Evolutionary conservation across 768 basidiomycete genomes (phyloP).

Genomic region (Trametes coccinea): DNA sequence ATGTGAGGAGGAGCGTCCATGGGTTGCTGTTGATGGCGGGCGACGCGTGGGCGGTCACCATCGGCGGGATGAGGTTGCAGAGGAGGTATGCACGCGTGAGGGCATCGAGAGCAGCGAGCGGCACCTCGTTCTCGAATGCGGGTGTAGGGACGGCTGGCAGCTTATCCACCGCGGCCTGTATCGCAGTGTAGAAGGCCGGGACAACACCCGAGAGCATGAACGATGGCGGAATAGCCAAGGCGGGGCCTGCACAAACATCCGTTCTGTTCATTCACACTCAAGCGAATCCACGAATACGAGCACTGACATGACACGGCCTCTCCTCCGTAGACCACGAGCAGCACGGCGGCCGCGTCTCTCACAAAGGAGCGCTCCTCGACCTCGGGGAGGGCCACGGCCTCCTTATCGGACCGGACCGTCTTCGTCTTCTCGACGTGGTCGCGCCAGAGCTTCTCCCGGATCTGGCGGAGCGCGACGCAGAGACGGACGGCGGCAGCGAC

Average conservation of each 20-base stretch:
- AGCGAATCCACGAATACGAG: neutral
- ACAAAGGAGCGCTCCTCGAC: conserved; percentile 57
- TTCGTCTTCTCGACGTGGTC: conserved; percentile 41
- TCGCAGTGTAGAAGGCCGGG: conserved; percentile 58
- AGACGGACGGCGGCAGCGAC: conserved; percentile 67
- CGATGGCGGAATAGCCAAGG: conserved; percentile 67
- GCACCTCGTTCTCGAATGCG: conserved; percentile 62
- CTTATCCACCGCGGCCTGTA: conserved; percentile 61
- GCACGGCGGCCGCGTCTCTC: conserved; percentile 55
- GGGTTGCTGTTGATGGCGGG: conserved; percentile 62
- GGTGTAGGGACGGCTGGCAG: conserved; percentile 58
- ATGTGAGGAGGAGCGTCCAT: conserved; percentile 73
- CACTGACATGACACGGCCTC: conserved; percentile 65
- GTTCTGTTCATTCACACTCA: neutral
- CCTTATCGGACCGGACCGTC: conserved; percentile 32
- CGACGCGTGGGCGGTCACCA: conserved; percentile 55
- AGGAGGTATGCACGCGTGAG: conserved; percentile 78
- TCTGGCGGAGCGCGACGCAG: conserved; percentile 66
- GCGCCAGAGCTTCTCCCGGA: conserved; percentile 51
- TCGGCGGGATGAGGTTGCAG: conserved; percentile 73
- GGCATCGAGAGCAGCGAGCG: conserved; percentile 73
- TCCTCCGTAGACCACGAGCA: conserved; percentile 78
- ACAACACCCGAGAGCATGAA: conserved; percentile 76
- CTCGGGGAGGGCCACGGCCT: conserved; percentile 26
- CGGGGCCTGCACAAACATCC: conserved; percentile 46